Percentiles rank a stretch among this genome's conserved stretches.
These are phyloP conservation scores for Schwanniomyces yamadae DNA, from an alignment of 805 yeast species.

Conservation along the genomic window DNA sequence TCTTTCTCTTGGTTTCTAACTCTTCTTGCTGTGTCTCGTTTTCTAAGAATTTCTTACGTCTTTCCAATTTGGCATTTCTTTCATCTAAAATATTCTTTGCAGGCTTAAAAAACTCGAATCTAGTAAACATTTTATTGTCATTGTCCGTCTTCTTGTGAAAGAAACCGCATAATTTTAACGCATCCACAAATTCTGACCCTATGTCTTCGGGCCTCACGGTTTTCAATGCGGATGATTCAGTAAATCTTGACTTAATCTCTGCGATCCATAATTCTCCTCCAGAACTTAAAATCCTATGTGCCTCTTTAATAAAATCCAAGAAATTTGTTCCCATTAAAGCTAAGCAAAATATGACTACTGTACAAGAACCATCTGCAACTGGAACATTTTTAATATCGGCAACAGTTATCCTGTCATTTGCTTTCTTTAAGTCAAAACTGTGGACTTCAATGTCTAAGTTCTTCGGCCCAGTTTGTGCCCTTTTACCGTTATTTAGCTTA, in stretches of 20 bases:
- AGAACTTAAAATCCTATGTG: conserved; percentile 81
- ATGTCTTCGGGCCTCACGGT: conserved; percentile 37
- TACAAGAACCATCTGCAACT: conserved; percentile 70
- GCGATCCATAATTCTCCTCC: conserved; percentile 97
- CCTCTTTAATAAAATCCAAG: conserved; percentile 87
- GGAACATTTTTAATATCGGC: conserved; percentile 95
- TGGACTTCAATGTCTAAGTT: conserved; percentile 63
- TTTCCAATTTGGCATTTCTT: conserved; percentile 57
- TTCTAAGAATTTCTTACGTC: conserved; percentile 69
- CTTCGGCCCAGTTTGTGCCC: conserved; percentile 15
- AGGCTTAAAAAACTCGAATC: conserved; percentile 93
- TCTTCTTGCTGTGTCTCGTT: conserved; percentile 62
- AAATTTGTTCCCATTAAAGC: conserved; percentile 98
- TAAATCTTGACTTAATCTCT: conserved; percentile 90
- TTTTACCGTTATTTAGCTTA: conserved; percentile 20
- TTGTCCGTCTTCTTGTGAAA: conserved; percentile 87
- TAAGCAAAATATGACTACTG: conserved; percentile 88
- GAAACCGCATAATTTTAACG: conserved; percentile 76
- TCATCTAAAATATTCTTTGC: conserved; percentile 64
- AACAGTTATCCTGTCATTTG: conserved; percentile 89
- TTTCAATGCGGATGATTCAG: conserved; percentile 45
- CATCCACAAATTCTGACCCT: conserved; percentile 78
- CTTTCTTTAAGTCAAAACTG: conserved; percentile 87
- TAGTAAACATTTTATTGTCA: conserved; percentile 86
- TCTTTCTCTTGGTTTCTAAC: conserved; percentile 52